These are phyloP conservation scores for Juncus effusus DNA, from an alignment of 176 grass and related monocot genomes.

Conservation along the genomic window DNA sequence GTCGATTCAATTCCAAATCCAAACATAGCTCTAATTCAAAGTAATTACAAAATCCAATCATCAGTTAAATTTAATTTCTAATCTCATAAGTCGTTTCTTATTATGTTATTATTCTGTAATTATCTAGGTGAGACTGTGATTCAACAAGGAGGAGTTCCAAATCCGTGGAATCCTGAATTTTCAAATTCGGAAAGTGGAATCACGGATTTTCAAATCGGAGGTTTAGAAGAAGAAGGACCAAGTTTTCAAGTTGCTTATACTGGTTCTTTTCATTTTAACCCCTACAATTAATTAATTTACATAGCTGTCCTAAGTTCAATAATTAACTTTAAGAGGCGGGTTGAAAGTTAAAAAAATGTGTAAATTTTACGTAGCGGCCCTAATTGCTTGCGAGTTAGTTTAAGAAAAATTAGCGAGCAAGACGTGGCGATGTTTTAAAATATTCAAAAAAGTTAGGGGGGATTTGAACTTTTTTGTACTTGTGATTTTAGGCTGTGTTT, in stretches of 20 bases:
- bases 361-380: slow-evolving; percentile 20
- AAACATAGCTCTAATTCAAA: slow-evolving; percentile 41
- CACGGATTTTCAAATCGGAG: slow-evolving; percentile 27
- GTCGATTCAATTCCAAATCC: slow-evolving; percentile 20
- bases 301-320: neutral
- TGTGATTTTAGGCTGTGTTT: neutral
- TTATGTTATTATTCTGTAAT: slow-evolving; percentile 13
- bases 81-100: neutral
- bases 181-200: slow-evolving; percentile 16
- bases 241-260: slow-evolving; percentile 27
- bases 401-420: slow-evolving; percentile 18
- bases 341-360: slow-evolving; percentile 10
- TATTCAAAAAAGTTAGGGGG: too few relatives aligned
- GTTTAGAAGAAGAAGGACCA: slow-evolving; percentile 13
- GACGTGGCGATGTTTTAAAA: slow-evolving; percentile 13
- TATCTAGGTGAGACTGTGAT: slow-evolving; percentile 35
- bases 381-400: slow-evolving; percentile 18
- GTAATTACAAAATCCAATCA: slow-evolving; percentile 25
- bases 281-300: neutral
- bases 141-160: slow-evolving; percentile 3
- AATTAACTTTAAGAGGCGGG: slow-evolving; percentile 25
- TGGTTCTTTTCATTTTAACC: slow-evolving; percentile 15
- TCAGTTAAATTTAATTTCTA: neutral
- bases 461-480: too few relatives aligned
- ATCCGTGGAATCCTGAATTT: slow-evolving; percentile 24